phyloP scores from a whole-genome alignment of 2,329 filamentous ascomycete genomes.

The Phoma sp. region DNA sequence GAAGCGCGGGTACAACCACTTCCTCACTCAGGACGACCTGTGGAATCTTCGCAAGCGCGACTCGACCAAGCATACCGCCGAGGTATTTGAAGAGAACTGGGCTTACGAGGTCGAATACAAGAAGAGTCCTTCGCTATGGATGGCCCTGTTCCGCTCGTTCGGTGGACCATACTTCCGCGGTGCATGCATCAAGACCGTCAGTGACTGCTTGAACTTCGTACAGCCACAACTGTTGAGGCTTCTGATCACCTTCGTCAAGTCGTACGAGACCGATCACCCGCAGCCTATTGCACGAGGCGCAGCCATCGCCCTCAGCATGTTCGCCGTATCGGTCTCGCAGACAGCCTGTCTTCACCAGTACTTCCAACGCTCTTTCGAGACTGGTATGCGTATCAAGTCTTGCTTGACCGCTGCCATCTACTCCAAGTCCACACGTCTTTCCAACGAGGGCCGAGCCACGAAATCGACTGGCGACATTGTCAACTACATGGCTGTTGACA shows the following conservation, averaged over 20 bases:
- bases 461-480: constrained; percentile 98
- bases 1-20: constrained; percentile 91
- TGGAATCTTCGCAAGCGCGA: constrained; percentile 89
- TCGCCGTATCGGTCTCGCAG: constrained; percentile 82
- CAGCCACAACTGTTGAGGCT: constrained; percentile 90
- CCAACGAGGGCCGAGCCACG: constrained; percentile 86
- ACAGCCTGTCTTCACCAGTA: constrained; percentile 95
- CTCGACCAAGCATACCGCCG: constrained; percentile 76
- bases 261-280: constrained; percentile 70
- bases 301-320: constrained; percentile 91
- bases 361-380: constrained; percentile 93
- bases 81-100: constrained; percentile 78
- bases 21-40: constrained; percentile 90
- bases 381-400: constrained; percentile 95
- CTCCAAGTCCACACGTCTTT: constrained; percentile 85
- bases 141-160: constrained; percentile 83
- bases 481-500: constrained; percentile 99
- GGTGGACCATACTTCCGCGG: constrained; percentile 83
- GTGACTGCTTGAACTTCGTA: constrained; percentile 83
- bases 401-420: constrained; percentile 91
- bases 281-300: constrained; percentile 85
- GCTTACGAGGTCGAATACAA: constrained; percentile 74
- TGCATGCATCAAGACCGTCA: constrained; percentile 85
- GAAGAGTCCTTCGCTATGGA: constrained; percentile 81
- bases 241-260: constrained; percentile 83